phyloP scores from a whole-genome alignment of 2,329 filamentous ascomycete species.

The Ustulina deusta region DNA sequence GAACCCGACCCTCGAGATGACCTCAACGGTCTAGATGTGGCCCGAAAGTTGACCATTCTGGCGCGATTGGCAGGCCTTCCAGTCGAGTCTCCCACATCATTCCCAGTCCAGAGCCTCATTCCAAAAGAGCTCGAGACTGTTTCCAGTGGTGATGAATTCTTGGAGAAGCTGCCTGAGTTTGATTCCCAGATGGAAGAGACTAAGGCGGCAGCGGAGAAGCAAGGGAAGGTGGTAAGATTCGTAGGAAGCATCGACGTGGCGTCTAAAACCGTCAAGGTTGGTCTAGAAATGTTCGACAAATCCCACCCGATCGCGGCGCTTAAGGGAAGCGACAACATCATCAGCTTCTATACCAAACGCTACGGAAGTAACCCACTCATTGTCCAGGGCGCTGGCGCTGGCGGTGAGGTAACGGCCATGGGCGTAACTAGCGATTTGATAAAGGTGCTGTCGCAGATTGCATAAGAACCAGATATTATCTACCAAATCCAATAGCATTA shows the following conservation, averaged over 20 bases:
- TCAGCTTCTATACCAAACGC: constrained; percentile 96
- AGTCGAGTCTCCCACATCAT: constrained; percentile 85
- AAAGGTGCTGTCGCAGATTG: constrained; percentile 83
- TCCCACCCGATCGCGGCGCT: constrained; percentile 92
- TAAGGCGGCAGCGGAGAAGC: constrained; percentile 85
- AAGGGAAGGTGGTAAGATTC: constrained; percentile 93
- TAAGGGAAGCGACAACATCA: constrained; percentile 98
- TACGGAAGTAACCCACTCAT: constrained; percentile 93
- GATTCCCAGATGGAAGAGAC: constrained; percentile 90
- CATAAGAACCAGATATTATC: constrained; percentile 53
- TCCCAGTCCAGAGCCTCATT: constrained; percentile 94
- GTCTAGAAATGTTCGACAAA: constrained; percentile 87
- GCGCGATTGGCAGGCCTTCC: constrained; percentile 85
- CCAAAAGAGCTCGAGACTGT: constrained; percentile 85
- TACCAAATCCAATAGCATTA: constrained; percentile 31
- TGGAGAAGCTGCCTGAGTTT: constrained; percentile 82
- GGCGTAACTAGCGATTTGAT: constrained; percentile 93
- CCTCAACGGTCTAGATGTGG: constrained; percentile 88
- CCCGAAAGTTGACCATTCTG: constrained; percentile 95
- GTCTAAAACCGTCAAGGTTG: constrained; percentile 87
- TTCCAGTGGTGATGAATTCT: constrained; percentile 84
- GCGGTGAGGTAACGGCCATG: constrained; percentile 97
- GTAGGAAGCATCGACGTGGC: constrained; percentile 92
- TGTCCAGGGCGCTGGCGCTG: constrained; percentile 93
- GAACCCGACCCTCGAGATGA: constrained; percentile 90